Percentiles rank a stretch among this genome's conserved stretches.
Conservation (phyloP, 495 filamentous ascomycete genomes). For the Xylaria venustula region DNA sequence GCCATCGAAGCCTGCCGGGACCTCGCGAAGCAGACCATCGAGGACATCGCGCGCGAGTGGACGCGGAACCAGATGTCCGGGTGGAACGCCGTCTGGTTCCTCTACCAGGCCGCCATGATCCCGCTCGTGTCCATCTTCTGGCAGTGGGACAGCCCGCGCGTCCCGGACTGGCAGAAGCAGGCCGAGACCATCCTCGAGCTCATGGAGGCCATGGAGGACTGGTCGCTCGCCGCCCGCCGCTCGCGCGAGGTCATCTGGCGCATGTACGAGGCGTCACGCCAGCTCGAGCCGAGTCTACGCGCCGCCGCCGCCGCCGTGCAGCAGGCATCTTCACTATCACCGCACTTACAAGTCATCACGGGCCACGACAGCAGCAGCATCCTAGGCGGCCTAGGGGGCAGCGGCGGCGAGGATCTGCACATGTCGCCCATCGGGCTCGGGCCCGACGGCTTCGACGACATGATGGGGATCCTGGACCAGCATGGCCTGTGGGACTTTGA, state of each 20-base stretch:
- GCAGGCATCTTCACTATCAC: conserved; percentile 16
- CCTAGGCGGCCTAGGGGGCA: conserved; percentile 29
- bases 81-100: conserved; percentile 82
- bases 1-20: conserved; percentile 68
- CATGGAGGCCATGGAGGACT: conserved; percentile 67
- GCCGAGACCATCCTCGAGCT: conserved; percentile 67
- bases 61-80: conserved; percentile 72
- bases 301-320: conserved; percentile 16
- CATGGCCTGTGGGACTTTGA: conserved; percentile 57
- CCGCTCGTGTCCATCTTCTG: conserved; percentile 71
- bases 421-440: conserved; percentile 52
- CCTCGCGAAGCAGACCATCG: conserved; percentile 67
- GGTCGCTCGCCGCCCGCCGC: conserved; percentile 68
- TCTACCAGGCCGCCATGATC: conserved; percentile 78
- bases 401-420: conserved; percentile 36
- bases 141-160: conserved; percentile 56
- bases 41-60: conserved; percentile 67
- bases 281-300: conserved; percentile 37
- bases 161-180: conserved; percentile 59
- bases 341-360: conserved; percentile 33
- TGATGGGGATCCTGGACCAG: conserved; percentile 54
- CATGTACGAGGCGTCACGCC: conserved; percentile 62
- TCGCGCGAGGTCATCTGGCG: conserved; percentile 66
- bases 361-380: conserved; percentile 30
- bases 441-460: conserved; percentile 49